Conservation (phyloP, 768 basidiomycete genomes). For the Gloeostereum incarnatum region DNA sequence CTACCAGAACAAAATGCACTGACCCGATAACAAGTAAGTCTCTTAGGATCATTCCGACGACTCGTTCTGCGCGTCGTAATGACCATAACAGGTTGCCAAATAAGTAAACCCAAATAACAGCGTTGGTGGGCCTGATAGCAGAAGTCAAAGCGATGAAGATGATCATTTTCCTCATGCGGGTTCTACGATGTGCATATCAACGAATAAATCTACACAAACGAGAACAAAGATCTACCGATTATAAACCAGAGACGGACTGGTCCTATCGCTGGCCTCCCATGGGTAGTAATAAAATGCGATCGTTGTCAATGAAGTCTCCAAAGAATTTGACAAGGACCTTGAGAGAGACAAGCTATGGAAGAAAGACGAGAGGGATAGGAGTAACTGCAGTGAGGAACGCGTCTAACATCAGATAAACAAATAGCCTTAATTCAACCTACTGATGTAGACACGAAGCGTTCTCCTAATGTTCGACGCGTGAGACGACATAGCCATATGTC, state of each 20-base stretch:
- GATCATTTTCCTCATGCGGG: slow-evolving; percentile 26
- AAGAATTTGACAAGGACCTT: slow-evolving; percentile 85
- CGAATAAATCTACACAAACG: not conserved
- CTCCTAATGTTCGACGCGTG: slow-evolving; percentile 46
- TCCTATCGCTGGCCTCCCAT: slow-evolving; percentile 36
- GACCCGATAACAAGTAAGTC: slow-evolving; percentile 40
- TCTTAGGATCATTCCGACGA: slow-evolving; percentile 22
- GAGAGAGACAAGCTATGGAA: slow-evolving; percentile 83
- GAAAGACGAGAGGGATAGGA: slow-evolving; percentile 77
- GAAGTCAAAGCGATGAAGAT: slow-evolving; percentile 70
- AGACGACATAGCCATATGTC: slow-evolving; percentile 69
- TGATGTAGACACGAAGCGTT: slow-evolving; percentile 43
- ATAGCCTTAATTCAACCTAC: slow-evolving; percentile 36
- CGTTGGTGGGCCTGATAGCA: slow-evolving; percentile 81
- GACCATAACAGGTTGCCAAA: slow-evolving; percentile 49
- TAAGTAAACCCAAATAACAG: slow-evolving; percentile 76
- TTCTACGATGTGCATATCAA: slow-evolving; percentile 14
- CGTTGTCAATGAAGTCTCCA: slow-evolving; percentile 81
- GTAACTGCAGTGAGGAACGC: slow-evolving; percentile 38
- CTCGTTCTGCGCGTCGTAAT: slow-evolving; percentile 23
- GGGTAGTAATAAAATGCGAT: slow-evolving; percentile 74
- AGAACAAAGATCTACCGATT: too few species aligned
- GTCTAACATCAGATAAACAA: not conserved
- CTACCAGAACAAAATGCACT: slow-evolving; percentile 11
- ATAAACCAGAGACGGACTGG: not conserved